Conservation (phyloP, 208 protist genomes). For the Leishmania arabica region DNA sequence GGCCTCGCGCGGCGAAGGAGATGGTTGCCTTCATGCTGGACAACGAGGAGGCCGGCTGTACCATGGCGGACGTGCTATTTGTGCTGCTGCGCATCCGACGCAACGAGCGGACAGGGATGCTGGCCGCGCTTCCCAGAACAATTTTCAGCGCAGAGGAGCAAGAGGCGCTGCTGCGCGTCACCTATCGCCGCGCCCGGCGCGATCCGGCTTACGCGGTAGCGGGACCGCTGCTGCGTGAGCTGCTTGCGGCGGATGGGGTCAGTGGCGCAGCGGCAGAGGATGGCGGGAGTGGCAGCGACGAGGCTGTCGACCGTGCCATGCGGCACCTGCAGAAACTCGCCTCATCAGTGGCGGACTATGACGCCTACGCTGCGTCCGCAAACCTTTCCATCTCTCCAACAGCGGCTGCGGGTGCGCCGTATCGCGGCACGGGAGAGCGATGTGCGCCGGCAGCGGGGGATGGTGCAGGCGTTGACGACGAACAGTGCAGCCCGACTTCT, state of each 20-base stretch:
- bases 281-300: not conserved
- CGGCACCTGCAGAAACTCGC: conserved; percentile 15
- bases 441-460: not conserved
- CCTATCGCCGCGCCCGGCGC: conserved; percentile 14
- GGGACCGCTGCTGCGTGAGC: conserved; percentile 26
- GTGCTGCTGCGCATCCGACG: conserved; percentile 57
- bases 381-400: not conserved
- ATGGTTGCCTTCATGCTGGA: conserved; percentile 37
- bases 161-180: conserved; percentile 28
- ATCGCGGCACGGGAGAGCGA: too few species aligned
- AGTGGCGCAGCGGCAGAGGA: not conserved
- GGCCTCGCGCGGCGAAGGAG: conserved; percentile 61
- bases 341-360: not conserved
- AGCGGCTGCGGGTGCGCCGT: not conserved
- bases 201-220: conserved; percentile 32
- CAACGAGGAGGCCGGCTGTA: conserved; percentile 11
- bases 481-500: not conserved
- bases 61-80: conserved; percentile 46
- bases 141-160: conserved; percentile 39
- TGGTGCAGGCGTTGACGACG: not conserved
- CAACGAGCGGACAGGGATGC: conserved; percentile 49
- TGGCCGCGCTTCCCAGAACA: conserved; percentile 43
- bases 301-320: conserved; percentile 4
- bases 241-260: conserved; percentile 20
- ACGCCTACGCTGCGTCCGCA: not conserved